Base-by-base conservation (phyloP, 768 basidiomycete species). In the Gymnopilus junonius region DNA sequence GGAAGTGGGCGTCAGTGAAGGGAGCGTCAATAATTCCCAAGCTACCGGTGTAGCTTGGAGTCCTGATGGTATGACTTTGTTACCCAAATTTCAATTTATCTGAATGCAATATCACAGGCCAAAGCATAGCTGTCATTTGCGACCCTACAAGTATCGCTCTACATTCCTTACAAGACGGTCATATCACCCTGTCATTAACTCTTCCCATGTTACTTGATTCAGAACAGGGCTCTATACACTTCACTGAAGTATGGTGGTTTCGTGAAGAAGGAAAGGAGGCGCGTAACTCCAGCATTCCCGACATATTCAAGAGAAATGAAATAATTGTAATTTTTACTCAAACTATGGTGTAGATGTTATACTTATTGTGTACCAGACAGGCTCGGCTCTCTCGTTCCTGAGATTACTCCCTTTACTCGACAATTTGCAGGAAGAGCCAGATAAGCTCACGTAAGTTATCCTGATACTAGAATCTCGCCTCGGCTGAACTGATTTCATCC, bases 161-260 rank as follows among this genome's bases (percentile, higher is more conserved):
- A 25, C 91, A 91, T 72, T 94, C 93, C 11, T 77, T 94, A 23
- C 92, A 94, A 75, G 87, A 94, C 72, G 93, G 93, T 7, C 81
- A 75, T 45, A 77, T 85, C 64, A 80, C 85, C 61, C 81, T 83
- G 29, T 76, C 75, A 17, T 70, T 90, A 42, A 75, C 79, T 21
- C 68, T 87, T 43, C 67, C 71, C 39, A 51, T 63, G 15, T 61
- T 65, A 20, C 55, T 69, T 61, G 65, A 57, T 57, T 63, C 66
- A 32, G 43, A 40, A 59, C 59, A 64, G 58, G 62, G 62, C 25
- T 23, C 68, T 27, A 63, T 68, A 55, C 73, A 69, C 29, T 64
- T 92, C 20, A 75, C 78, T 15, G 83, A 82, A n/a, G 74, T 91
- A 29, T 92, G 90, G 90, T 94, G 93, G 93, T 87, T 91, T 70